Base-by-base conservation (phyloP, 2,329 filamentous ascomycete species). In the Sordariomycetes sp. region DNA sequence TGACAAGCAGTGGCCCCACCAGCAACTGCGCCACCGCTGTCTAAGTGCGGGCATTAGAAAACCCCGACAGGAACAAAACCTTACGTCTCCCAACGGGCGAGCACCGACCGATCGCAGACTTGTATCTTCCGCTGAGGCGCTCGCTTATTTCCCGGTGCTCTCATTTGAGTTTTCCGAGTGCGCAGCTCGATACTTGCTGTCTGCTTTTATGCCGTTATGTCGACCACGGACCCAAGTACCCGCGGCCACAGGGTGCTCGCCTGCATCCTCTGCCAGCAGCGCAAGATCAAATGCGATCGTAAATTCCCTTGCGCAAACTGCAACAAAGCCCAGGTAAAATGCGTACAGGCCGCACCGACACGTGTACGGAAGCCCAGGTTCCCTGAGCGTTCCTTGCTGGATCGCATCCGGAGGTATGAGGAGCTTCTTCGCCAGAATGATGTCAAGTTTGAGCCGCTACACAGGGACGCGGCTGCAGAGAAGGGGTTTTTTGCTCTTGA, bases 311-410 rank as follows among this genome's bases (percentile, higher is more conserved):
- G 33, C 16, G 28, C 33, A 3, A 28, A 35, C 17, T 35, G 33
- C 15, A 19, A 14, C 18, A 20, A 28, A 8, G 17, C 18, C 7
- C 37, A 46, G 8, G 34, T 36, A 2, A 33, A 44, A 28, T 57
- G 54, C 19, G 21, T 38, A 0, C 55, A 53, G 14, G 40, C 47
- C 8, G 33, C 41, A 1, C 44, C 45, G 3, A 21, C 35, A 2
- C 23, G 23, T 25, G 10, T 10, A 11, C 23, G 23, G 23, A 25
- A 25, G 4, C 52, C 58, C 5, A 39, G 67, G 5, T 75, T 77
- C 35, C 63, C 71, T 0, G 77, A 82, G 51, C 61, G 66, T 38
- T 71, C 73, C n/a, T 53, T 82, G 14, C 49, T 81, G 20, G 68
- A 73, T 2, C 69, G 71, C 1, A 48, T 82, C 8, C 65, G 62